Evolutionary conservation across 345 rosid species (phyloP).

Genomic region (Bruguiera gymnorhiza): DNA sequence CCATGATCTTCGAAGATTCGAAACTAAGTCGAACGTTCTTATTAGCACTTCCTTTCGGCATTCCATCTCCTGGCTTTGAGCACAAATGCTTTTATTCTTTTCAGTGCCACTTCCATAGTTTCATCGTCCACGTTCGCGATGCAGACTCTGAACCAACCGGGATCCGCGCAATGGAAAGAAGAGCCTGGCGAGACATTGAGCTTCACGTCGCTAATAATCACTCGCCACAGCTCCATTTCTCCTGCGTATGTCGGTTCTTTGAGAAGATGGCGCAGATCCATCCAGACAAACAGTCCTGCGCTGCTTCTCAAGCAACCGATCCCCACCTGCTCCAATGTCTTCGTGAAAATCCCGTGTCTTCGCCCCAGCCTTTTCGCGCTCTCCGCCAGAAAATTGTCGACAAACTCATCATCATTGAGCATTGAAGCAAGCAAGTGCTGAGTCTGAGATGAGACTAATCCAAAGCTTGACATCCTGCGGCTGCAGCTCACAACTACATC

Average conservation of each 20-base stretch:
- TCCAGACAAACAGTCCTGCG: conserved; percentile 81
- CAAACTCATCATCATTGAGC: no score
- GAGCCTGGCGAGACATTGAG: conserved; percentile 68
- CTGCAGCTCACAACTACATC: no score
- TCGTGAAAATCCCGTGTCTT: no score
- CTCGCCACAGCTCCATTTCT: no score
- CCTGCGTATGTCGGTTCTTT: conserved; percentile 33
- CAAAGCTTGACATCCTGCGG: no score
- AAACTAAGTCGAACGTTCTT: conserved; percentile 56
- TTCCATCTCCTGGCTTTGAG: conserved; percentile 9
- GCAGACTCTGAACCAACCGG: conserved; percentile 93
- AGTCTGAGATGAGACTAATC: no score
- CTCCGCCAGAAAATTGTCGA: no score
- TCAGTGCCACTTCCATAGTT: conserved; percentile 56
- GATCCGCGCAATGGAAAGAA: conserved; percentile 66
- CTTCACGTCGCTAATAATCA: no score
- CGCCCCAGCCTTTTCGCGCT: no score
- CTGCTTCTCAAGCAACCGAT: conserved; percentile 22
- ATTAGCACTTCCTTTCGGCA: conserved; percentile 10
- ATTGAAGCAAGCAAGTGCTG: no score
- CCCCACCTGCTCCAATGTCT: no score
- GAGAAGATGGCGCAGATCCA: conserved; percentile 67
- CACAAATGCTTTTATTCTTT: conserved; percentile 53
- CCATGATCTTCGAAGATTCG: background rate
- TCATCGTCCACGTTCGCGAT: conserved; percentile 82